Percentiles rank a stretch among this genome's conserved stretches.
Conservation (phyloP, 2,329 filamentous ascomycete species). For the Talaromyces sp. region DNA sequence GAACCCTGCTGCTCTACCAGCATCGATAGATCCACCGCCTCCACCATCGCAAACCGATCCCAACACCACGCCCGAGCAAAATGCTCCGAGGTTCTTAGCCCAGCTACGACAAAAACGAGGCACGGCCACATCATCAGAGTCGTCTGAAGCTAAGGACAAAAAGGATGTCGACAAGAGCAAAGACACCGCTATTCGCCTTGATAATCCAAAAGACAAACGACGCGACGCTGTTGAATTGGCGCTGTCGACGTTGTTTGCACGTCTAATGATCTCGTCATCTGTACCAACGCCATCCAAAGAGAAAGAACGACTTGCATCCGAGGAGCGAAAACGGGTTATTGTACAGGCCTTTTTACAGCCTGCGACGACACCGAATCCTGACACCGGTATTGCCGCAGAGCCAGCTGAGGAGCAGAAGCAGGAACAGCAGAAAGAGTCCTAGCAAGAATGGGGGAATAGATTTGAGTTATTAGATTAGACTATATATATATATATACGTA, state of each 20-base stretch:
- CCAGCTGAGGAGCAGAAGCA: slow-evolving; percentile 1
- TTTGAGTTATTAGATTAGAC: background rate
- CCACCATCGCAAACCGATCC: slow-evolving; percentile 7
- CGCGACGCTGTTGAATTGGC: slow-evolving; percentile 55
- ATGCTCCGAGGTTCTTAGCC: slow-evolving; percentile 10
- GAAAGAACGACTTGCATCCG: slow-evolving; percentile 54
- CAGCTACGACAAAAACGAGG: slow-evolving; percentile 17
- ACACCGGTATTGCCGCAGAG: slow-evolving; percentile 23
- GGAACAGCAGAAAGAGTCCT: background rate
- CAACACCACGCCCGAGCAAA: slow-evolving; percentile 9
- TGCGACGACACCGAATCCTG: slow-evolving; percentile 27
- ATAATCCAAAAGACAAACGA: slow-evolving; percentile 47
- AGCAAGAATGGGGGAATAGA: background rate
- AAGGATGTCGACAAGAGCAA: slow-evolving; percentile 8
- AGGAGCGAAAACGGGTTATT: slow-evolving; percentile 60
- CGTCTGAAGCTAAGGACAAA: slow-evolving; percentile 12
- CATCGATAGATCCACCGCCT: slow-evolving; percentile 12
- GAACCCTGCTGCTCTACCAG: slow-evolving; percentile 14
- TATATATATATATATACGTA: background rate
- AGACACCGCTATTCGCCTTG: slow-evolving; percentile 20
- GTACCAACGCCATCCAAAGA: slow-evolving; percentile 38
- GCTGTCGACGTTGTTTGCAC: slow-evolving; percentile 61
- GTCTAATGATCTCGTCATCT: slow-evolving; percentile 53
- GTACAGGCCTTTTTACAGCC: slow-evolving; percentile 63
- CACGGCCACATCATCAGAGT: slow-evolving; percentile 17